Conservation (phyloP, 2,329 filamentous ascomycete genomes). For the Scedosporium aurantiacum region DNA sequence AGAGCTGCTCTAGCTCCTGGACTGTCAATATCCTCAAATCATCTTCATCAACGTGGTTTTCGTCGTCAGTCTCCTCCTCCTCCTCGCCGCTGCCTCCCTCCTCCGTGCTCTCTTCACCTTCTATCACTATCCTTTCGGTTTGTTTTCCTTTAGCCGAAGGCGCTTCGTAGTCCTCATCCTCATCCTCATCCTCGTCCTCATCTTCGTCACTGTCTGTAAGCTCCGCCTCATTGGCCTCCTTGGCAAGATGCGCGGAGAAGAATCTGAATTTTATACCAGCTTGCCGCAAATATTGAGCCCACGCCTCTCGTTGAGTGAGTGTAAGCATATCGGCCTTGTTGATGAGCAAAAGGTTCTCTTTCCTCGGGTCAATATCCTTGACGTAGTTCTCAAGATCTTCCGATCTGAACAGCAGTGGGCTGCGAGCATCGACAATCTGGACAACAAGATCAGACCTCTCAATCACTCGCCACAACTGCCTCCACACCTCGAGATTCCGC, state of each 20-base stretch:
- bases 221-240: conserved; percentile 67
- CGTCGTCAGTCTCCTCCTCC: conserved; percentile 18
- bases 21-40: conserved; percentile 79
- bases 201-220: neutral
- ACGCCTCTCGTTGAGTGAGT: conserved; percentile 63
- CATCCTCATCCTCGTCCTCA: conserved; percentile 20
- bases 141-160: conserved; percentile 10
- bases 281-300: conserved; percentile 77
- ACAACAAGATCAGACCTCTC: conserved; percentile 92
- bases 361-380: conserved; percentile 77
- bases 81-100: conserved; percentile 21
- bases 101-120: conserved; percentile 26
- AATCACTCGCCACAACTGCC: conserved; percentile 95
- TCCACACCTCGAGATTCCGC: conserved; percentile 94
- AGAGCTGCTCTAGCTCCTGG: conserved; percentile 82
- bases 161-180: conserved; percentile 14
- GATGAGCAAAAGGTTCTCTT: conserved; percentile 84
- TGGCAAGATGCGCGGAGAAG: conserved; percentile 88
- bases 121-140: conserved; percentile 15
- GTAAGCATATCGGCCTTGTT: conserved; percentile 99
- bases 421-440: conserved; percentile 95
- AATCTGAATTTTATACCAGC: conserved; percentile 84
- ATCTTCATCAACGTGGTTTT: conserved; percentile 36
- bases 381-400: conserved; percentile 92
- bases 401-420: conserved; percentile 85